phyloP scores from a whole-genome alignment of 2,329 filamentous ascomycete genomes.

The Camillea tinctor region DNA sequence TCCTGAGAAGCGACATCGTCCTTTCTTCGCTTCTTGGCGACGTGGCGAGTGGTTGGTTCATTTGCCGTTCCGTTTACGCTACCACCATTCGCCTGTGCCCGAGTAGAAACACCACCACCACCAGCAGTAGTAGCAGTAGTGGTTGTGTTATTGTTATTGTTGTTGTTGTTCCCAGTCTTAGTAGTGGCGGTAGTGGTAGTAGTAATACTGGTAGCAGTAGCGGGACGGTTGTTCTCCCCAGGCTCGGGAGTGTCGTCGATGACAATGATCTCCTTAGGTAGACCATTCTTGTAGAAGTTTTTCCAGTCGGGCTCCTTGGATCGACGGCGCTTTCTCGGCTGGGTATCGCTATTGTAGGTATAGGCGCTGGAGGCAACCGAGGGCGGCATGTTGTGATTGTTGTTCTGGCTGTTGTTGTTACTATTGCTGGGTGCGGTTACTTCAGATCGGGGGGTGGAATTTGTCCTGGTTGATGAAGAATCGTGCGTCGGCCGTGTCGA shows the following conservation, averaged over 20 bases:
- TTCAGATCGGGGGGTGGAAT: constrained; percentile 34
- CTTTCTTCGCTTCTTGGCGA: constrained; percentile 74
- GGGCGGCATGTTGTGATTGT: constrained; percentile 40
- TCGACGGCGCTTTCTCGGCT: constrained; percentile 52
- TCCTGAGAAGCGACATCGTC: constrained; percentile 63
- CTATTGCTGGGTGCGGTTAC: constrained; percentile 23
- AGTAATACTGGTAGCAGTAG: constrained; percentile 12
- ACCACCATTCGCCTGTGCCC: constrained; percentile 38
- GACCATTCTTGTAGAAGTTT: constrained; percentile 77
- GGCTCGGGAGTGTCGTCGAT: constrained; percentile 71
- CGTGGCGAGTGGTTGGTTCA: constrained; percentile 42
- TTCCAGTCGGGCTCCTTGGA: constrained; percentile 73
- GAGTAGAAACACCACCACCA: constrained; percentile 24
- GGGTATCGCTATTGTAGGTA: constrained; percentile 25
- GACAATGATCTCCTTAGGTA: constrained; percentile 82
- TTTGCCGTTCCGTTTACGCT: constrained; percentile 29
- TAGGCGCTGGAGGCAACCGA: constrained; percentile 30
- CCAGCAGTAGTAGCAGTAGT: too few relatives aligned
- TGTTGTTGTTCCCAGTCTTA: too few relatives aligned
- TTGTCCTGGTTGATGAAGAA: constrained; percentile 33
- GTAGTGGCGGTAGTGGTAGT: too few relatives aligned
- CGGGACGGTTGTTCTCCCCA: constrained; percentile 36
- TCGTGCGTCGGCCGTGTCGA: constrained; percentile 29
- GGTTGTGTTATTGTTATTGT: too few relatives aligned
- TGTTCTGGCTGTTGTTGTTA: too few relatives aligned